These are phyloP conservation scores for Solanum hybrid DNA, from an alignment of 305 asterid species.

Conservation along the genomic window DNA sequence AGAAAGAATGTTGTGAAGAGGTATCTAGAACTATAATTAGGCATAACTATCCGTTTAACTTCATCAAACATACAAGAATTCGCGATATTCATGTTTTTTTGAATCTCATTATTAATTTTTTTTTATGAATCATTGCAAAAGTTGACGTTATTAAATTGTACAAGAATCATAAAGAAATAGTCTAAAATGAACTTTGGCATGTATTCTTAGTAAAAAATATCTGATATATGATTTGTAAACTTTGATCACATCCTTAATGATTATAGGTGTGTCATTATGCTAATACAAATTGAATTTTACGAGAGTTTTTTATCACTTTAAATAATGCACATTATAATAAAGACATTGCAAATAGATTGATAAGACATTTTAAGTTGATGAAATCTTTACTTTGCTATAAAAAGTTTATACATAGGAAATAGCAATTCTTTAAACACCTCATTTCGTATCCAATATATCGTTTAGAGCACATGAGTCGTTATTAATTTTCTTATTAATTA, in stretches of 20 bases:
- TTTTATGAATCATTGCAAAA: neutral
- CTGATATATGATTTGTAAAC: neutral
- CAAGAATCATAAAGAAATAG: too few species aligned
- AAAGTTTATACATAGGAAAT: neutral
- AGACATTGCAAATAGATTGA: neutral
- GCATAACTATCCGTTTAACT: neutral
- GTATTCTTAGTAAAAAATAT: neutral
- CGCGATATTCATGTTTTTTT: neutral
- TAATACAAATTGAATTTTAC: neutral
- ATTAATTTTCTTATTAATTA: too few species aligned
- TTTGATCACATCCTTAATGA: neutral
- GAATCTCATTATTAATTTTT: rapidly evolving
- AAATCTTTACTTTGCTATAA: neutral
- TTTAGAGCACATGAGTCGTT: neutral
- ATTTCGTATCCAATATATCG: too few species aligned
- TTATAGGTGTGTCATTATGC: neutral
- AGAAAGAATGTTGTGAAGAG: too few species aligned
- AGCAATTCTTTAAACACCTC: neutral
- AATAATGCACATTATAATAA: neutral
- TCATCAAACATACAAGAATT: too few species aligned
- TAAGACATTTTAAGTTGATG: too few species aligned
- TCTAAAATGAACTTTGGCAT: too few species aligned
- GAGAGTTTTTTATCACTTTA: neutral
- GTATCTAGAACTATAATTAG: too few species aligned
- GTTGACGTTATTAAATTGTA: too few species aligned